These are phyloP conservation scores for Xerocomellus dryophilus DNA, from an alignment of 768 basidiomycete species.

Conservation along the genomic window DNA sequence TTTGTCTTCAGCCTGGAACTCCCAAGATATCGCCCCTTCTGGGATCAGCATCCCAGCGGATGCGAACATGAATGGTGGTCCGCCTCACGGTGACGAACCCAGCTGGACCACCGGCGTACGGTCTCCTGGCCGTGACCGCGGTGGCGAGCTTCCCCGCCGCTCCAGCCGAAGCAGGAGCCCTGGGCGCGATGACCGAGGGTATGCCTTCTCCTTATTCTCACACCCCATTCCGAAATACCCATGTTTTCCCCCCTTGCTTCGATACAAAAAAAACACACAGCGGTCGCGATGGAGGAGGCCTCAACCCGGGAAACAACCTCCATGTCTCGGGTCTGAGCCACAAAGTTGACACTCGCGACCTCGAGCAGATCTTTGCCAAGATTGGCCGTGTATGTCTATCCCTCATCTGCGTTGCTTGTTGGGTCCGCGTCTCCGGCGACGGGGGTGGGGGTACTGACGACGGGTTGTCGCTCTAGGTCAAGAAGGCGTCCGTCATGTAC, in stretches of 20 bases:
- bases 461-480: constrained; percentile 35
- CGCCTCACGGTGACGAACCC: constrained; percentile 50
- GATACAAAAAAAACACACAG: not conserved
- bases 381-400: constrained; percentile 67
- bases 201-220: constrained; percentile 24
- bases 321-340: constrained; percentile 57
- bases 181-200: constrained; percentile 56
- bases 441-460: constrained; percentile 5
- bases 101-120: constrained; percentile 49
- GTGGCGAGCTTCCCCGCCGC: constrained; percentile 55
- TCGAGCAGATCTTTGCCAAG: constrained; percentile 86
- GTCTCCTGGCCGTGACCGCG: constrained; percentile 39
- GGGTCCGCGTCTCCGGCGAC: not conserved
- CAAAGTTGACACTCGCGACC: constrained; percentile 75
- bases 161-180: constrained; percentile 82
- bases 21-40: constrained; percentile 75
- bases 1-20: constrained; percentile 69
- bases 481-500: constrained; percentile 70
- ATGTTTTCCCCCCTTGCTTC: not conserved
- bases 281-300: constrained; percentile 34
- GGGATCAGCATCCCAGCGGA: constrained; percentile 73
- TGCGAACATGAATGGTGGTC: constrained; percentile 43
- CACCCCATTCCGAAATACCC: not conserved
- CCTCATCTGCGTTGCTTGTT: not conserved
- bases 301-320: constrained; percentile 67